Base-by-base conservation (phyloP, 257 asterid species). In the Lavandula angustifolia region DNA sequence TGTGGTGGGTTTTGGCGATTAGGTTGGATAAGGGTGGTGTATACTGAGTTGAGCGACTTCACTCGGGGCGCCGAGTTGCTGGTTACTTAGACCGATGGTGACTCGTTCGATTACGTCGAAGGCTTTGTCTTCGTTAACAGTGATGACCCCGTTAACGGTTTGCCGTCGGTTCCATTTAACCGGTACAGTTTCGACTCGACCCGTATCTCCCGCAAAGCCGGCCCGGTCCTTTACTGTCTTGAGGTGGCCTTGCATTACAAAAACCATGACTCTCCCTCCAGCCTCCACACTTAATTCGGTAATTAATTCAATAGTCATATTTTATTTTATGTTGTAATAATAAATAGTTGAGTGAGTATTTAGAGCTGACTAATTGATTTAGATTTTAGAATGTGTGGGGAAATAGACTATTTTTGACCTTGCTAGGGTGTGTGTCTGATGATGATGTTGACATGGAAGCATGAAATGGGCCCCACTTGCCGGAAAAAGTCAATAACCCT, bases 11-110 rank as follows among this genome's bases (percentile, higher is more conserved):
- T 8, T 22, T 22, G 27, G 27, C 0, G 34, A 62, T 48, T 71
- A 92, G 99, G 97, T 92, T 92, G 97, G 99, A 92, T 89, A 77
- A 78, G 97, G 59, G 76, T 92, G 72, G 95, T 89, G 17, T 89
- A 89, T 74, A 79, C 74, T 17, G 96, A 92, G 75, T 92, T 92
- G 69, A 55, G 76, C 62, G 96, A 87, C 68, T 92, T 78, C 85
- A 78, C 92, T 42, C 82, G 77, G 38, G 92, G 89, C 3, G 82
- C 95, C 35, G 99, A 92, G 92, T 80, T 57, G n/a, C 81, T 87
- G 0, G 85, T 89, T 58, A 84, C 72, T 67, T 84, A 78, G 27
- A 4, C 55, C 0, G 68, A 33, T 9, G 79, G 74, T 0, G 94
- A 79, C 18, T 67, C 96, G 27, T 90, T 92, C 59, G 84, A 92